phyloP scores from a whole-genome alignment of 257 asterid species.

The Nicotiana knightiana region DNA sequence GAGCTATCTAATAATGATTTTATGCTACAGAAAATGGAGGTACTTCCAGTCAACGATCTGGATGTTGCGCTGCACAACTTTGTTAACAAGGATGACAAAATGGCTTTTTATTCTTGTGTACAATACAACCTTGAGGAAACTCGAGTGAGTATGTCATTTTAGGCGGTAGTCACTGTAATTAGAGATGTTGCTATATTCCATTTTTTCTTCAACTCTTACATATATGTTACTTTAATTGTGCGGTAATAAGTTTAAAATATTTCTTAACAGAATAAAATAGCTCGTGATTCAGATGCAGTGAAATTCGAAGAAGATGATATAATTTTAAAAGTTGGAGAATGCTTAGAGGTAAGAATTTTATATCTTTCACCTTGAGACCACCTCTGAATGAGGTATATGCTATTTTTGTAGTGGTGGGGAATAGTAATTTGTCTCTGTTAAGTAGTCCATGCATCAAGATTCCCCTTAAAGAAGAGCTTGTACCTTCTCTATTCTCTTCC shows the following conservation, averaged over 20 bases:
- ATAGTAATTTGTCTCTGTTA: not conserved
- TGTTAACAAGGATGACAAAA: slow-evolving; percentile 92
- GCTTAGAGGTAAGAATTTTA: slow-evolving; percentile 68
- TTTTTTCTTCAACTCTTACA: not conserved
- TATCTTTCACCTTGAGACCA: slow-evolving; percentile 11
- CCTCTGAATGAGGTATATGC: not conserved
- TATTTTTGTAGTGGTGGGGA: not conserved
- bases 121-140: slow-evolving; percentile 91
- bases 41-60: slow-evolving; percentile 92
- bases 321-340: slow-evolving; percentile 88
- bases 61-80: slow-evolving; percentile 90
- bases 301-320: slow-evolving; percentile 72
- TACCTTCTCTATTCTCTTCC: not conserved
- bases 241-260: not conserved
- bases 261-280: slow-evolving; percentile 61
- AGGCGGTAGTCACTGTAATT: slow-evolving; percentile 5
- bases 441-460: not conserved
- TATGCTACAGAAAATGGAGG: slow-evolving; percentile 79
- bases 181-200: not conserved
- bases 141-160: slow-evolving; percentile 55
- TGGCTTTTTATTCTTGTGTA: slow-evolving; percentile 88
- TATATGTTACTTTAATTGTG: not conserved
- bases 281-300: slow-evolving; percentile 50
- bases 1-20: slow-evolving; percentile 10
- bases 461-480: not conserved